A percentile compares a stretch with the other conserved stretches of the same genome.
Conservation (phyloP, 768 basidiomycete genomes). For the Stropharia rugosoannulata region DNA sequence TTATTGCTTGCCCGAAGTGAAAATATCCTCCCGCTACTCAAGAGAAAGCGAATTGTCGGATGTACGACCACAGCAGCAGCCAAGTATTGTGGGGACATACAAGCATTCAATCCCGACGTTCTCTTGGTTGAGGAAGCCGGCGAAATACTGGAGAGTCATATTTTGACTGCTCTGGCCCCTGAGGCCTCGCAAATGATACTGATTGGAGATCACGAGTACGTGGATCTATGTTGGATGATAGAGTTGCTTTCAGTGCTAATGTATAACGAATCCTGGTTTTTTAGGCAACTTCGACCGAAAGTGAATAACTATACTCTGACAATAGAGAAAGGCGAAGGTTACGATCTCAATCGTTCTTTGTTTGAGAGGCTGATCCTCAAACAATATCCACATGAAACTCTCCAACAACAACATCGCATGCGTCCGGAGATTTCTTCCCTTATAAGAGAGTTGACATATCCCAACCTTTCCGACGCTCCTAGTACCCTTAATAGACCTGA, state of each 20-base stretch:
- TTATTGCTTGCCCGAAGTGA: background rate
- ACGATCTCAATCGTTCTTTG: conserved; percentile 63
- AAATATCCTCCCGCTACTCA: conserved; percentile 31
- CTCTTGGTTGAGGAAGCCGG: conserved; percentile 73
- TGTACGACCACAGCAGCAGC: conserved; percentile 74
- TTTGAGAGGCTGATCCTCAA: conserved; percentile 68
- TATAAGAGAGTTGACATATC: conserved; percentile 63
- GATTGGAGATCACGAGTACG: conserved; percentile 74
- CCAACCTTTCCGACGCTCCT: conserved; percentile 56
- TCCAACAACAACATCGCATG: conserved; percentile 68
- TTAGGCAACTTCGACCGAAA: conserved; percentile 71
- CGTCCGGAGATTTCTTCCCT: conserved; percentile 68
- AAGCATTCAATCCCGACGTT: conserved; percentile 45
- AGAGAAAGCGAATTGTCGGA: conserved; percentile 54
- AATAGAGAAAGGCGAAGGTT: conserved; percentile 67
- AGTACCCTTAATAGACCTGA: conserved; percentile 47
- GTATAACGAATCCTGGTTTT: background rate
- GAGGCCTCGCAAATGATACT: conserved; percentile 55
- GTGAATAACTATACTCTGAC: conserved; percentile 65
- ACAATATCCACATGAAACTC: conserved; percentile 59
- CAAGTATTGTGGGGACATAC: conserved; percentile 50
- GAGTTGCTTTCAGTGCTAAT: background rate
- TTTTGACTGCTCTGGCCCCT: conserved; percentile 53
- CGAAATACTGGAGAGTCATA: conserved; percentile 69
- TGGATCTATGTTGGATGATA: background rate